Evolutionary conservation across 108 stramenopile species (phyloP).

Genomic region (Phaeodactylum tricornutum): DNA sequence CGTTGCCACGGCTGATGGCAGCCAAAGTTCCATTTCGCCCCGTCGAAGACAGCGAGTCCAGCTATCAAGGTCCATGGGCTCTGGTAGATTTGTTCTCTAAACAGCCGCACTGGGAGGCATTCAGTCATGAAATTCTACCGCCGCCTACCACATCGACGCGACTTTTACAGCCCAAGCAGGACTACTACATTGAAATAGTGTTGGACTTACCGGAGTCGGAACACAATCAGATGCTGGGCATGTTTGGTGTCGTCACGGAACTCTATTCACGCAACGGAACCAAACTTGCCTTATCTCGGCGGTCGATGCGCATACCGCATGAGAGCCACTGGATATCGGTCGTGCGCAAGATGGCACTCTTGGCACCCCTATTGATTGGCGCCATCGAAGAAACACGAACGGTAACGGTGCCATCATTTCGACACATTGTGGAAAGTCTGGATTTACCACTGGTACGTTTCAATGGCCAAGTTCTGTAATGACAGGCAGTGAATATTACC

Average conservation of each 20-base stretch:
- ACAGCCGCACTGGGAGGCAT: slow-evolving; percentile 22
- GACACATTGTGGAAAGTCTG: slow-evolving; percentile 53
- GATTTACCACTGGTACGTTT: slow-evolving; percentile 31
- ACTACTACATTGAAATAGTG: slow-evolving; percentile 53
- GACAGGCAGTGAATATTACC: too few relatives aligned
- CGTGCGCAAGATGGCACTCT: slow-evolving; percentile 33
- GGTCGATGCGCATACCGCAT: slow-evolving; percentile 56
- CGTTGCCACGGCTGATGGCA: too few relatives aligned
- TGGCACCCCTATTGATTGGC: slow-evolving; percentile 52
- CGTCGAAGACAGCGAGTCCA: too few relatives aligned
- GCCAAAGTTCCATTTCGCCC: too few relatives aligned
- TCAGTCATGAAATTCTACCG: slow-evolving; percentile 18
- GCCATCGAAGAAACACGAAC: slow-evolving; percentile 52
- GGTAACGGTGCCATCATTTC: slow-evolving; percentile 48
- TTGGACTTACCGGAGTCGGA: slow-evolving; percentile 61
- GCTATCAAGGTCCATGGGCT: slow-evolving; percentile 24
- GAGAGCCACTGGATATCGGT: slow-evolving; percentile 49
- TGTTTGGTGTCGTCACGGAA: slow-evolving; percentile 51
- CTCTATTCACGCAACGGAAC: slow-evolving; percentile 24
- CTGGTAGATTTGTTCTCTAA: slow-evolving; percentile 30
- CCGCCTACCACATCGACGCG: slow-evolving; percentile 4
- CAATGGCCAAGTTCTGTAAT: background rate
- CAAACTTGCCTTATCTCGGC: slow-evolving; percentile 47
- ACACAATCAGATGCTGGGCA: slow-evolving; percentile 39
- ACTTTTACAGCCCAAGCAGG: slow-evolving; percentile 28